These are phyloP conservation scores for Clohesyomyces aquaticus DNA, from an alignment of 495 filamentous ascomycete species.

Conservation along the genomic window DNA sequence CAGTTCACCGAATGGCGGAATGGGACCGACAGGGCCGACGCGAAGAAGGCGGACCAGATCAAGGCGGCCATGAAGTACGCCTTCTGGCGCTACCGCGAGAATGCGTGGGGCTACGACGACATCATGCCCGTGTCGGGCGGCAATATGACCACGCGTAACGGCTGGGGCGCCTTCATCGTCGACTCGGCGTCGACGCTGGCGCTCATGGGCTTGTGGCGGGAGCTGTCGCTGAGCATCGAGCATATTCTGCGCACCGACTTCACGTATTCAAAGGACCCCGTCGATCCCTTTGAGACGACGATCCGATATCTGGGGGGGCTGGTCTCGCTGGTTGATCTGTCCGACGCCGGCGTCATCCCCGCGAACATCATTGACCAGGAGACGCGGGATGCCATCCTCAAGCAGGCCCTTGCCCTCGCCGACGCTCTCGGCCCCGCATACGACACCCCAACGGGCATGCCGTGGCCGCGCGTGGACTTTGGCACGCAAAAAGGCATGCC, in stretches of 20 bases:
- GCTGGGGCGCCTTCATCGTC: slow-evolving; percentile 49
- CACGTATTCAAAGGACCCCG: slow-evolving; percentile 33
- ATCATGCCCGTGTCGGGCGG: slow-evolving; percentile 42
- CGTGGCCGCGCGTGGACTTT: slow-evolving; percentile 46
- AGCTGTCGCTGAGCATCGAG: slow-evolving; percentile 39
- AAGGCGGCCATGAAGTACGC: slow-evolving; percentile 43
- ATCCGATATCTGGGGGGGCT: slow-evolving; percentile 44
- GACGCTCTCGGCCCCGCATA: slow-evolving; percentile 42
- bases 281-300: slow-evolving; percentile 46
- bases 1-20: slow-evolving; percentile 36
- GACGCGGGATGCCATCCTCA: slow-evolving; percentile 37
- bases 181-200: slow-evolving; percentile 44
- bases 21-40: slow-evolving; percentile 33
- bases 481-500: slow-evolving; percentile 23
- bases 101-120: slow-evolving; percentile 45
- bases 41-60: slow-evolving; percentile 34
- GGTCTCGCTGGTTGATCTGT: slow-evolving; percentile 42
- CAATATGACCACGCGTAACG: slow-evolving; percentile 35
- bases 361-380: slow-evolving; percentile 24
- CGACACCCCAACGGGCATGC: slow-evolving; percentile 44
- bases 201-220: slow-evolving; percentile 46
- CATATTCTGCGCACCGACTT: slow-evolving; percentile 45
- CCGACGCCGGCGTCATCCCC: slow-evolving; percentile 40
- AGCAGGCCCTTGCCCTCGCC: slow-evolving; percentile 42
- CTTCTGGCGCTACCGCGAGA: slow-evolving; percentile 40